Conservation (phyloP, 257 asterid species). For the Rauvolfia tetraphylla region DNA sequence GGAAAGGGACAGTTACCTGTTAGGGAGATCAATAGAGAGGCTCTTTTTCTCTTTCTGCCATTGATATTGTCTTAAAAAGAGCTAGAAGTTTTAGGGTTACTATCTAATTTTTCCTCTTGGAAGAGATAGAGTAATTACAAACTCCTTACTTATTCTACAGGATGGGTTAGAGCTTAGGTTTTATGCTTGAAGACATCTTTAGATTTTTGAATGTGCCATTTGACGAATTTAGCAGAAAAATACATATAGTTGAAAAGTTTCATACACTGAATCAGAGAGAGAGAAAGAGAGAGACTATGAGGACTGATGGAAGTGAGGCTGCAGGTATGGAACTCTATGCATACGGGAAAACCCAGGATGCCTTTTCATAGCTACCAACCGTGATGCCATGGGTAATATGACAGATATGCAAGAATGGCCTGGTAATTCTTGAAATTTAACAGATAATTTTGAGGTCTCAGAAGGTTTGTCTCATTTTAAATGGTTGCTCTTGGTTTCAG, state of each 20-base stretch:
- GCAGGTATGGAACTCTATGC: conserved; percentile 90
- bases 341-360: conserved; percentile 97
- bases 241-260: background rate
- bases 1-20: background rate
- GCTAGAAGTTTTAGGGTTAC: background rate
- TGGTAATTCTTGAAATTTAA: conserved; percentile 36
- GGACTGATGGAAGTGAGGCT: background rate
- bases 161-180: background rate
- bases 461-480: background rate
- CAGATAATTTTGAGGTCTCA: background rate
- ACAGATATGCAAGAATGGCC: conserved; percentile 92
- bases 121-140: background rate
- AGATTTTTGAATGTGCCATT: background rate
- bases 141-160: background rate
- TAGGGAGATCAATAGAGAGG: background rate
- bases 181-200: background rate
- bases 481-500: conserved; percentile 36
- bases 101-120: background rate
- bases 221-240: background rate
- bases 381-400: conserved; percentile 82
- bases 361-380: conserved; percentile 85
- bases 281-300: background rate
- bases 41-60: background rate
- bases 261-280: too few relatives aligned
- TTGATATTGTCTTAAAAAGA: background rate